Evolutionary conservation across 805 yeast species (phyloP).

Genomic region (Kazachstania viticola): DNA sequence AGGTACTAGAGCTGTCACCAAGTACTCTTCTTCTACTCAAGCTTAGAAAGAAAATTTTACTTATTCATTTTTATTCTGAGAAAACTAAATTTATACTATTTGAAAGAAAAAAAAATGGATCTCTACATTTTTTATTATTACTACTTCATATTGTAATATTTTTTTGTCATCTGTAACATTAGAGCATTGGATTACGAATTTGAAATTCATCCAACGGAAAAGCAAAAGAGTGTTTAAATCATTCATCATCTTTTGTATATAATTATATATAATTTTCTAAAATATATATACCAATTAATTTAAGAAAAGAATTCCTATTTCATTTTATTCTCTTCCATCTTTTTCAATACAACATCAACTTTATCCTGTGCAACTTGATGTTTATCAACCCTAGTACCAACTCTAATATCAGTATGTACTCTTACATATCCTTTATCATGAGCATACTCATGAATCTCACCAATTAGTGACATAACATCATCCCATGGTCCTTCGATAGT

Average conservation of each 20-base stretch:
- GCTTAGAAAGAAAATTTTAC: slow-evolving; percentile 20
- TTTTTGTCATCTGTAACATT: no score
- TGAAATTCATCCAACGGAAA: no score
- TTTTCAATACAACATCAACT: slow-evolving; percentile 49
- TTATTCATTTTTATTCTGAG: not conserved
- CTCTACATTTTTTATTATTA: no score
- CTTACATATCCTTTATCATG: slow-evolving; percentile 66
- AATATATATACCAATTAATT: not conserved
- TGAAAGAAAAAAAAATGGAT: no score
- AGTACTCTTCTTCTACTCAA: slow-evolving; percentile 64
- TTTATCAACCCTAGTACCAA: slow-evolving; percentile 78
- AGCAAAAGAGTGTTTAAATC: no score
- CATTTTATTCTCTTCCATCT: no score
- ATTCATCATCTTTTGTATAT: no score
- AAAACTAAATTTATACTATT: no score
- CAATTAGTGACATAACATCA: slow-evolving; percentile 70
- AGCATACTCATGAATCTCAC: slow-evolving; percentile 60
- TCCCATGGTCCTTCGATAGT: slow-evolving; percentile 90
- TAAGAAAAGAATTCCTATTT: not conserved
- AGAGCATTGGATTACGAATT: no score
- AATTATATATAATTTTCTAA: no score
- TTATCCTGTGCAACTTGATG: slow-evolving; percentile 62
- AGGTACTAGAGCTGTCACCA: slow-evolving; percentile 97
- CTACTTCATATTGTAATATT: no score
- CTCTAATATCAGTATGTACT: slow-evolving; percentile 76